Percentiles rank a stretch among this genome's conserved stretches.
phyloP scores from a whole-genome alignment of 768 basidiomycete species.

The Amylocystis lapponica region DNA sequence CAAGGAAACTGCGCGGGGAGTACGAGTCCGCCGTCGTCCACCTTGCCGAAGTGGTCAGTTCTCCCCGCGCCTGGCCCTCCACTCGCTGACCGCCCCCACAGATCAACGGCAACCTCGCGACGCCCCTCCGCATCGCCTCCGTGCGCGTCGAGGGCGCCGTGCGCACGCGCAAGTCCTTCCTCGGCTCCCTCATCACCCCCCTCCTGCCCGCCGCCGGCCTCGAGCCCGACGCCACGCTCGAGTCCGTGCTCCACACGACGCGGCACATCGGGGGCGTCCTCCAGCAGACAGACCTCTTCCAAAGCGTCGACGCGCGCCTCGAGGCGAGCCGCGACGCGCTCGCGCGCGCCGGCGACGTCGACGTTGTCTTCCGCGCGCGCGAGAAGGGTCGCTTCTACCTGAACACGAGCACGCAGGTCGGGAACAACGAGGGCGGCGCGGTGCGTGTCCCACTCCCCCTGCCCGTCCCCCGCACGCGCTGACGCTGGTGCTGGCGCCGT shows the following conservation, averaged over 20 bases:
- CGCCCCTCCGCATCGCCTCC: conserved; percentile 62
- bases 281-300: conserved; percentile 73
- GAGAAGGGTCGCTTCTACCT: conserved; percentile 75
- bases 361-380: conserved; percentile 71
- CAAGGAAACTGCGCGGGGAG: conserved; percentile 63
- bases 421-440: conserved; percentile 91
- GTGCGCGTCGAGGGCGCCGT: conserved; percentile 79
- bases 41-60: conserved; percentile 57
- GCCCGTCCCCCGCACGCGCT: not conserved
- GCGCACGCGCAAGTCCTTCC: conserved; percentile 73
- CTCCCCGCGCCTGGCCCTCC: not conserved
- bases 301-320: conserved; percentile 55
- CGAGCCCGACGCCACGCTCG: conserved; percentile 36
- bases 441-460: conserved; percentile 40
- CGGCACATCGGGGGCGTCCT: conserved; percentile 61
- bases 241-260: conserved; percentile 65
- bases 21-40: conserved; percentile 67
- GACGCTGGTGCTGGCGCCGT: not conserved
- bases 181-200: conserved; percentile 73
- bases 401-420: conserved; percentile 85
- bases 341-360: conserved; percentile 58
- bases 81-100: conserved; percentile 21
- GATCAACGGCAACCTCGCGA: conserved; percentile 63
- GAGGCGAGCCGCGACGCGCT: conserved; percentile 50
- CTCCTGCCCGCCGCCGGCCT: conserved; percentile 30